Base-by-base conservation (phyloP, 2,329 filamentous ascomycete genomes). In the Fusarium illudens region DNA sequence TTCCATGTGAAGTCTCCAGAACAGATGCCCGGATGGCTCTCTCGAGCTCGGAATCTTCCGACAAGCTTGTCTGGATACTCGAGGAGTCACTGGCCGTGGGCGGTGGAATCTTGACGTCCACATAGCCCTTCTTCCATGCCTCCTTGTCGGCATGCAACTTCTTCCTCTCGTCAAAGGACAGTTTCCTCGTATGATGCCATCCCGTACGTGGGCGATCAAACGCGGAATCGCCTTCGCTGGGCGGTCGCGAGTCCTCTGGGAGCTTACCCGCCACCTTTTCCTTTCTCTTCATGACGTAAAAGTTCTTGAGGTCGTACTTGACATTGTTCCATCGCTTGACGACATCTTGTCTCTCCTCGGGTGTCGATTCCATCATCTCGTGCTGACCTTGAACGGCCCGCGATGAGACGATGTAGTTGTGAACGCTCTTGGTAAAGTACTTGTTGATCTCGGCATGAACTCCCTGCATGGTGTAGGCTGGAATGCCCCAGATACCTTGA, bases 391-490 rank as follows among this genome's bases (percentile, higher is more conserved):
- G 92, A 1, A 89, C 84, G 50, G 92, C 91, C 46, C 93, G 85
- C 3, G 92, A 91, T 1, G 92, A 87, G 46, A 93, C 87, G 67
- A 96, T 92, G 75, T 95, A 95, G 69, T 92, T 93, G 50, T 92
- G 84, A 17, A 93, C 88, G 65, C 88, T 92, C 44, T 86, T 88
- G 22, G 90, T 88, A 69, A 93, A 90, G 46, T 86, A 79, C 66
- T 90, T 93, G 64, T 89, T 85, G 55, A 96, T 84, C 75, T 95
- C 91, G 37, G 92, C 91, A 72, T 95, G 89, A 1, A 96, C 84
- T 3, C 94, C 94, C 75, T 94, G 92, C 83, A 94, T 91, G 4
- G 92, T 87, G 74, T 96, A 96, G 6, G 90, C 94, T 0, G 93
- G 92, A 4, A 96, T 79, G 1, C 87, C 87, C 87, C 88, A 92